Base-by-base conservation (phyloP, 768 basidiomycete genomes). In the Austroboletus eburneus region DNA sequence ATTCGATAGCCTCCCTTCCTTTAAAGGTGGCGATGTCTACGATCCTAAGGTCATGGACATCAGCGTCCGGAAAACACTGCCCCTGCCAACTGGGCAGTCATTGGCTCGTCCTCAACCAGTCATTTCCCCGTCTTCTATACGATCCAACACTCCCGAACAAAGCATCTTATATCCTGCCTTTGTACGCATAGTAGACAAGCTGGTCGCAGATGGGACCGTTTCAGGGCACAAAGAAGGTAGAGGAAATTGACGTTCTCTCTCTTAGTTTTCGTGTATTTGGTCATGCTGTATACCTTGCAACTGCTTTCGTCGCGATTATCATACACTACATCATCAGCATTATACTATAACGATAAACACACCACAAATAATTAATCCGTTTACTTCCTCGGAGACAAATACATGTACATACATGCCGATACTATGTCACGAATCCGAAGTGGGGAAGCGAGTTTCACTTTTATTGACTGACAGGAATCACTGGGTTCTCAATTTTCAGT, bases 101-200 rank as follows among this genome's bases (percentile, higher is more conserved):
- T 34, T 68, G 23, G 62, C 64, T 5, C 44, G 50, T 24, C 64
- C 64, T 35, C 64, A 59, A 45, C 52, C 52, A 0, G 35, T 18
- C 29, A 35, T 48, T n/a, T 21, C 46, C 18, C 59, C 65, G 21
- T n/a, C n/a, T n/a, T 54, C 35, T n/a, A 9, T 52, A n/a, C 52
- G 3, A n/a, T 43, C 40, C 10, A 23, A 43, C 14, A 51, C 51
- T 4, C 42, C 45, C 3, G 34, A 56, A 27, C 54, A 60, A 34
- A 50, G 30, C 13, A 61, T 61, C 7, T 18, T 63, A 1, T 61
- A 61, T 21, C 48, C 52, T 2, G 38, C 45, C 3, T 65, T 67
- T 27, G 43, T 48, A 20, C 50, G 36, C 21, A 62, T 54, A 55
- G 62, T 68, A 4, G 54, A 55, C n/a, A 34, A 44, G 18, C 44